phyloP scores from a whole-genome alignment of 345 rosid genomes.

The Nephelium lappaceum region DNA sequence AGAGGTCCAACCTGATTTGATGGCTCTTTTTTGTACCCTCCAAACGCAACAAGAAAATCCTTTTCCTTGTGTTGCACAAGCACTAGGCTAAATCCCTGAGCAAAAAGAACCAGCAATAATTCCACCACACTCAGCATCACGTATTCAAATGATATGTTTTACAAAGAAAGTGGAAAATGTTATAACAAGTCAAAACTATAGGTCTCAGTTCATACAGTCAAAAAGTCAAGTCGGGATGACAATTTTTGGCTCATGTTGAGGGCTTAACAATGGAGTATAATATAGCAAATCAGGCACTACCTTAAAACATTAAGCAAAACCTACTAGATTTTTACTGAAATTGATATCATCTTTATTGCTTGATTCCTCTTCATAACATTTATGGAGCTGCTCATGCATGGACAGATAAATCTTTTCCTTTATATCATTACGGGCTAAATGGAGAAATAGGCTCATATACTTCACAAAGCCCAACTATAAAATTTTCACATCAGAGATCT shows the following conservation, averaged over 20 bases:
- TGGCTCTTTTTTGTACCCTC: constrained; percentile 84
- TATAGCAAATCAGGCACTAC: background rate
- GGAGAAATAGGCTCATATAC: constrained; percentile 13
- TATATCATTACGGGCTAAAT: background rate
- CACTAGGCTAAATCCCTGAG: constrained; percentile 89
- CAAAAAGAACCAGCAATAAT: constrained; percentile 10
- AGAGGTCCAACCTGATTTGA: constrained; percentile 79
- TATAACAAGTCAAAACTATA: background rate
- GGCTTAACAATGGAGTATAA: background rate
- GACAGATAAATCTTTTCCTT: background rate
- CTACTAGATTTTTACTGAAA: background rate
- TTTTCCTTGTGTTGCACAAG: constrained; percentile 88
- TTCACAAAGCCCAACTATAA: background rate
- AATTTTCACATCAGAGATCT: background rate
- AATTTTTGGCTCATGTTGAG: background rate
- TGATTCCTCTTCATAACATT: constrained; percentile 1
- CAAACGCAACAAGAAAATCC: constrained; percentile 93
- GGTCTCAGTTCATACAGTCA: background rate
- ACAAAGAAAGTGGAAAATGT: background rate
- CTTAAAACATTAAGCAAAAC: background rate
- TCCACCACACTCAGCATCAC: background rate
- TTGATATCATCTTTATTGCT: background rate
- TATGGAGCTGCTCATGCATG: background rate
- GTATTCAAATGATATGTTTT: background rate
- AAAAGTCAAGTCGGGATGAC: background rate